Conservation (phyloP, 108 stramenopile genomes). For the Ochromonas danica region DNA sequence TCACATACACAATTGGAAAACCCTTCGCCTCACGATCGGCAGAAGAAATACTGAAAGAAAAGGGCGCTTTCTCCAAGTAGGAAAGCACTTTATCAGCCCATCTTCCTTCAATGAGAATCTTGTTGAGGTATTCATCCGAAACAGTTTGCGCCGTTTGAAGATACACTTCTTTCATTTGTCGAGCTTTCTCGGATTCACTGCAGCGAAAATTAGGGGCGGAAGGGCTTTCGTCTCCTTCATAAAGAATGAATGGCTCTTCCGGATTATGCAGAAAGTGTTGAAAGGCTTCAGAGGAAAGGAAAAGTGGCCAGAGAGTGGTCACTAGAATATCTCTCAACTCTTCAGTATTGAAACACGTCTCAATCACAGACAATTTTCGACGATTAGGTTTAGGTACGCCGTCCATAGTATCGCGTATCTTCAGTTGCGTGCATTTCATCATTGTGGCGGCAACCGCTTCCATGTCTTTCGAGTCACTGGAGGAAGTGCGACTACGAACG, state of each 20-base stretch:
- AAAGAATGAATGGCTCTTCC: not conserved
- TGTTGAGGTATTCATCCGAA: not conserved
- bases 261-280: not conserved
- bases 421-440: not conserved
- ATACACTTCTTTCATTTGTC: not conserved
- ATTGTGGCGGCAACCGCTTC: not conserved
- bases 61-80: not conserved
- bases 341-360: not conserved
- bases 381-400: not conserved
- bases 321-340: not conserved
- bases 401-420: not conserved
- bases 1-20: slow-evolving; percentile 20
- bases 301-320: not conserved
- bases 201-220: not conserved
- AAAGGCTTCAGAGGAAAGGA: not conserved
- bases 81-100: not conserved
- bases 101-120: not conserved
- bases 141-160: not conserved
- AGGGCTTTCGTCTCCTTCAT: not conserved
- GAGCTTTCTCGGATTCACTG: not conserved
- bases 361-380: not conserved
- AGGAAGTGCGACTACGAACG: not conserved
- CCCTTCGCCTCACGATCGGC: not conserved
- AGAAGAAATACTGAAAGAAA: not conserved
- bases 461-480: not conserved